These are phyloP conservation scores for Volvox africanus DNA, from an alignment of 139 green algal genomes.

Conservation along the genomic window DNA sequence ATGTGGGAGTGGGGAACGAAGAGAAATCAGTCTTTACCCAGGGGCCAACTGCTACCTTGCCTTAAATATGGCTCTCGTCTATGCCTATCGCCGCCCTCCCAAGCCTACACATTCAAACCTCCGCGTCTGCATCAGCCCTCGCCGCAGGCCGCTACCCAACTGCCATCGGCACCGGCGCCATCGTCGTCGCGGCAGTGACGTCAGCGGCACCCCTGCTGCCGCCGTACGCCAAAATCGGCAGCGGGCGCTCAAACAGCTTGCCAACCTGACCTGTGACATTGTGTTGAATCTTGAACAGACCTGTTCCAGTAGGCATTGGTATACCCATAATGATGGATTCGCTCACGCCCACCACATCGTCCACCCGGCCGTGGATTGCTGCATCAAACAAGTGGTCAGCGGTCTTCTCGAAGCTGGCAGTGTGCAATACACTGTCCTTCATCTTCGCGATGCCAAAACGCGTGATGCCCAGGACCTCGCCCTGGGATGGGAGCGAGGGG, in stretches of 20 bases:
- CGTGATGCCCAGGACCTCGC: constrained; percentile 98
- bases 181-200: background rate
- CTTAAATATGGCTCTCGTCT: no score
- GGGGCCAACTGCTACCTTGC: no score
- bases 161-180: background rate
- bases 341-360: constrained; percentile 85
- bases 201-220: no score
- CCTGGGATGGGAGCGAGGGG: constrained; percentile 57
- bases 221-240: constrained; percentile 35
- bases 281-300: constrained; percentile 86
- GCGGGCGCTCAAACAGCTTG: constrained; percentile 29
- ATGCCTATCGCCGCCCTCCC: no score
- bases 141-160: background rate
- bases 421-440: constrained; percentile 99
- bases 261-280: constrained; percentile 47
- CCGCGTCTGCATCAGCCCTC: background rate
- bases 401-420: constrained; percentile 99
- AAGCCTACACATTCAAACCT: no score
- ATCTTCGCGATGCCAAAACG: constrained; percentile 99
- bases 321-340: constrained; percentile 99
- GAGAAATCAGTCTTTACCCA: no score
- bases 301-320: constrained; percentile 97
- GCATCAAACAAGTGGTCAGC: constrained; percentile 99
- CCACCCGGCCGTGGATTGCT: constrained; percentile 84
- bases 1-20: no score